Base-by-base conservation (phyloP, 163 green algal genomes). In the Scenedesmus sp. region DNA sequence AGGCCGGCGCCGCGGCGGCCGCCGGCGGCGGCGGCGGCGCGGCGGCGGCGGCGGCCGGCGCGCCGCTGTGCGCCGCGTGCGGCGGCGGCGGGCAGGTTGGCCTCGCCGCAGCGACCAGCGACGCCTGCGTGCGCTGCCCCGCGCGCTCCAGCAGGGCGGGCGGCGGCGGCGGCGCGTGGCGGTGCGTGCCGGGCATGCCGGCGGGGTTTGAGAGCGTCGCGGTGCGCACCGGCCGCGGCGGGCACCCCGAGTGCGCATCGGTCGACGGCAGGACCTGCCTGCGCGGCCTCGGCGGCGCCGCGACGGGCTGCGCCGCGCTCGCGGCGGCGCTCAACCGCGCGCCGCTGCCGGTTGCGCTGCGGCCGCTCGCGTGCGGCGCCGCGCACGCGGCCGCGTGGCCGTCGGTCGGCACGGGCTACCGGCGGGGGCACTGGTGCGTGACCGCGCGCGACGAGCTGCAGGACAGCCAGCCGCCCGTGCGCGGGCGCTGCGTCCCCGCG, bases 251-350 rank as follows among this genome's bases (percentile, higher is more conserved):
- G 18, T 75, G 66, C 50, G 66, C 66, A 6, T 63, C 45, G 17
- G 24, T 17, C 24, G 63, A 75, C 34, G 66, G 66, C 31, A 75
- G 51, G 31, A 75, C 66, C 7, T 75, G 66, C 39, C 28, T 75
- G 33, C 66, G 66, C n/a, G 53, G 48, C 22, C 53, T 75, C 39
- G 39, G 39, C 39, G 39, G 39, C 39, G 39, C 7, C 39, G 39
- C 7, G 7, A 47, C 39, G 39, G 39, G 7, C 39, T 15, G 39
- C 39, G 7, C 7, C 39, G 10, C 39, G 39, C 7, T 6, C 39
- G 39, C 39, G 39, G 39, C 39, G 39, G 39, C 39, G 39, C n/a
- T n/a, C n/a, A n/a, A n/a, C n/a, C n/a, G n/a, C n/a, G n/a, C n/a
- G n/a, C n/a, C n/a, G n/a, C 39, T 15, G 10, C 39, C 10, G 39